Base-by-base conservation (phyloP, 306 rosid species). In the Quercus wislizeni region DNA sequence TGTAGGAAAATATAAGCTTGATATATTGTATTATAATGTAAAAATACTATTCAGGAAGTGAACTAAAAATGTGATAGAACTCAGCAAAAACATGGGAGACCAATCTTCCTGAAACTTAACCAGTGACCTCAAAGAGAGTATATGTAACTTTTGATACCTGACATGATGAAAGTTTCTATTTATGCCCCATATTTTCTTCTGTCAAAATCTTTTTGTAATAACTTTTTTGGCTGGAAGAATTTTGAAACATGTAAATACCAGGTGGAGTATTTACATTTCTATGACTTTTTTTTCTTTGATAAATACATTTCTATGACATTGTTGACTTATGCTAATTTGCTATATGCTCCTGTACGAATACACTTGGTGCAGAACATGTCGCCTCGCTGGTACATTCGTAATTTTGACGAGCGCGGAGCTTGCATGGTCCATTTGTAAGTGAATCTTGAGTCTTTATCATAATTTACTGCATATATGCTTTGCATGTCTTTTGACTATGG, bases 371-470 rank as follows among this genome's bases (percentile, higher is more conserved):
- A 92, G 97, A 89, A 79, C 83, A 88, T 88, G 90, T 91, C 89
- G n/a, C 96, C 97, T 70, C 93, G 96, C 56, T 92, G 97, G 97
- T 92, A 91, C 86, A 83, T 92, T 69, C 85, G 89, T 83, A 92
- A 92, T 82, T 92, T 86, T 70, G 89, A 85, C 56, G 91, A 88
- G 65, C 41, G 20, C 35, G 85, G 83, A 83, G 91, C 87, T 79
- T 74, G 55, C 33, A 92, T 92, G 97, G 83, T 89, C 70, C 97
- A 92, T 85, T 84, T 92, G 97, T 92, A 85, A 85, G 97, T 89
- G 75, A 41, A 41, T 41, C 3, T 77, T 67, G 46, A 67, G 73
- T 78, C 61, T 55, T 33, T 70, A 21, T 61, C 65, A 49, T 76
- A 58, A 78, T 79, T 49, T 49, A 49, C 15, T 75, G 21, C 59